phyloP scores from a whole-genome alignment of 495 filamentous ascomycete species.

The Tuber microsphaerosporum region DNA sequence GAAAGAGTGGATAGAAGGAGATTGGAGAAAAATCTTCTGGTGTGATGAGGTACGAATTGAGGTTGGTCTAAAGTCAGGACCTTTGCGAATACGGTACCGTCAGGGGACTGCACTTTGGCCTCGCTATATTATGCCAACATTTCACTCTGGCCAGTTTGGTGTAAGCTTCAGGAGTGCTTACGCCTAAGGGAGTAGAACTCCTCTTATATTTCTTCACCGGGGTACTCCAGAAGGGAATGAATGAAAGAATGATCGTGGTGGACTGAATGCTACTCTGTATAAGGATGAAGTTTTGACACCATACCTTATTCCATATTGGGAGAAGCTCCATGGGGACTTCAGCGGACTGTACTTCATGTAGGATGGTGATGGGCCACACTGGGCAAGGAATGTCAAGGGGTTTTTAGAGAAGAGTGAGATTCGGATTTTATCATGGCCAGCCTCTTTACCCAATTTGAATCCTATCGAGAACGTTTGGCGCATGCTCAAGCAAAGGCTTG shows the following conservation, averaged over 20 bases:
- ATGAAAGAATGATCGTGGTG: neutral
- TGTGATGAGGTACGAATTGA: no score
- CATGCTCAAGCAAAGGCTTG: conserved; percentile 7
- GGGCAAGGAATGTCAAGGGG: neutral
- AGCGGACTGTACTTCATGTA: conserved; percentile 4
- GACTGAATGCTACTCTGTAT: conserved; percentile 5
- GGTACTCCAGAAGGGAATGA: neutral
- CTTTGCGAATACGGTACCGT: no score
- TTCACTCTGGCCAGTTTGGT: no score
- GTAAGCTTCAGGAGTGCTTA: no score
- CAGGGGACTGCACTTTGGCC: no score
- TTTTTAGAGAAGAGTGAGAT: neutral
- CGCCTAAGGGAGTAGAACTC: no score
- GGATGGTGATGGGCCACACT: conserved; percentile 1
- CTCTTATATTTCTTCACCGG: no score
- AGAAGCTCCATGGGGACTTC: neutral
- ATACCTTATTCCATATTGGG: conserved; percentile 7
- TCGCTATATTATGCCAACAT: no score
- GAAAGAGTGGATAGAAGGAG: no score
- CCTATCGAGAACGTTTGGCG: neutral
- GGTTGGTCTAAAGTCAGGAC: no score
- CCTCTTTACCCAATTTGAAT: conserved; percentile 9
- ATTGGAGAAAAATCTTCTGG: no score
- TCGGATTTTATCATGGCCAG: neutral
- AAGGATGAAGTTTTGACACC: conserved; percentile 1